Percentiles rank a stretch among this genome's conserved stretches.
These are phyloP conservation scores for Amanita rimosa DNA, from an alignment of 768 basidiomycete genomes.

Conservation along the genomic window DNA sequence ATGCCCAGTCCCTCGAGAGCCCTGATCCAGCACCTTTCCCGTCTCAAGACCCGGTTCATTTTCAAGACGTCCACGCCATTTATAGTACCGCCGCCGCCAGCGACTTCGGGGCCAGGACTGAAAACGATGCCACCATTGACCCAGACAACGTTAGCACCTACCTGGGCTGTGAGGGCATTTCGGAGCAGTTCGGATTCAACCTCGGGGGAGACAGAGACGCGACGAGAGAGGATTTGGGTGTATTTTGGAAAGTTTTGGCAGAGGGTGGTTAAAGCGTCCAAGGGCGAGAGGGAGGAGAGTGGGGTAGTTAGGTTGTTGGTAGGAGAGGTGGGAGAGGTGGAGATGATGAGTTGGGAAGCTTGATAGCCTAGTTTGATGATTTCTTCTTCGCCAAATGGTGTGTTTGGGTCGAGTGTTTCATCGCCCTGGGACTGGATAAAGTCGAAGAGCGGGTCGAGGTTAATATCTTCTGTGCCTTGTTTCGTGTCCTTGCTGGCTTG, in stretches of 20 bases:
- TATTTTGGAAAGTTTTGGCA: conserved; percentile 89
- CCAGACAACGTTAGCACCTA: conserved; percentile 56
- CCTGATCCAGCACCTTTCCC: conserved; percentile 54
- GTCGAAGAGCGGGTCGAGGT: conserved; percentile 3
- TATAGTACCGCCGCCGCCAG: conserved; percentile 13
- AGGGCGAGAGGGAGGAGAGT: conserved; percentile 30
- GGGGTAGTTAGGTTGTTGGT: not conserved
- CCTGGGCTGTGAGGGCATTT: conserved; percentile 44
- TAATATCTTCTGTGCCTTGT: not conserved
- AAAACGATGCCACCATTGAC: conserved; percentile 63
- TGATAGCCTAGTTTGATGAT: conserved; percentile 60
- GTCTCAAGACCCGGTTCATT: conserved; percentile 59
- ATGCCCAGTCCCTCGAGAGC: conserved; percentile 56
- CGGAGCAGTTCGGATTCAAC: conserved; percentile 43
- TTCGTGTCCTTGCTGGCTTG: not conserved
- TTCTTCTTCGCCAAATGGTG: conserved; percentile 41
- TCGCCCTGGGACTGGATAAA: conserved; percentile 19
- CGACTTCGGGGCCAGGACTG: not conserved
- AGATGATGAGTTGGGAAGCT: conserved; percentile 63
- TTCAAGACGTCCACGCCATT: conserved; percentile 64
- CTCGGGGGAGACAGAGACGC: conserved; percentile 40
- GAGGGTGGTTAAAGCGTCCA: conserved; percentile 51
- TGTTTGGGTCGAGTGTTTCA: conserved; percentile 21
- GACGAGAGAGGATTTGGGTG: conserved; percentile 60
- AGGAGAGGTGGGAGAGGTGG: conserved; percentile 9